These are phyloP conservation scores for Xylaria multiplex DNA, from an alignment of 2,329 filamentous ascomycete genomes.

Conservation along the genomic window DNA sequence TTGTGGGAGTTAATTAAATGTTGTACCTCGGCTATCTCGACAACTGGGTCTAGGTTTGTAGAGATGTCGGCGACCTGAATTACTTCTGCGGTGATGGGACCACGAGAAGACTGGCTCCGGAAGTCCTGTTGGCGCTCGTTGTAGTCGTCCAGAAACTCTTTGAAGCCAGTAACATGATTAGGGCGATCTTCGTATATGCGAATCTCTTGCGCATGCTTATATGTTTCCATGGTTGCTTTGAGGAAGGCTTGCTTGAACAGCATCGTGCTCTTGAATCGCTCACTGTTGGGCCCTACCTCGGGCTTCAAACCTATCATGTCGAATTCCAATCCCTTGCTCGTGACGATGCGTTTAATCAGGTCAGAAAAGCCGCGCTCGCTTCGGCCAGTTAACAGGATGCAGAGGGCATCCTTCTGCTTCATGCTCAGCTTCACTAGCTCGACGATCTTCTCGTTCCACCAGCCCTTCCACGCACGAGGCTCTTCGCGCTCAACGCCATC, in stretches of 20 bases:
- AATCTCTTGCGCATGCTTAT: slow-evolving; percentile 83
- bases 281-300: slow-evolving; percentile 78
- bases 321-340: slow-evolving; percentile 82
- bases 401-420: slow-evolving; percentile 84
- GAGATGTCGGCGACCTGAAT: slow-evolving; percentile 84
- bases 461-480: slow-evolving; percentile 83
- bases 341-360: slow-evolving; percentile 82
- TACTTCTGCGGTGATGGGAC: slow-evolving; percentile 79
- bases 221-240: slow-evolving; percentile 83
- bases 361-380: slow-evolving; percentile 80
- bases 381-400: slow-evolving; percentile 87
- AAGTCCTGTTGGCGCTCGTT: slow-evolving; percentile 67
- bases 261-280: slow-evolving; percentile 85
- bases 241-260: slow-evolving; percentile 91
- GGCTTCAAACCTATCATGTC: slow-evolving; percentile 92
- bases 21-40: slow-evolving; percentile 66
- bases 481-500: slow-evolving; percentile 86
- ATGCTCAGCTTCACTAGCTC: slow-evolving; percentile 83
- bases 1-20: slow-evolving; percentile 92
- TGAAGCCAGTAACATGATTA: slow-evolving; percentile 80
- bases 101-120: slow-evolving; percentile 64
- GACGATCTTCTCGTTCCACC: slow-evolving; percentile 95
- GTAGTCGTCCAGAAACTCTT: slow-evolving; percentile 82
- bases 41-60: slow-evolving; percentile 57
- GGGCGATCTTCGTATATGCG: slow-evolving; percentile 75